Base-by-base conservation (phyloP, 2,329 filamentous ascomycete species). In the Penicillium sp. region DNA sequence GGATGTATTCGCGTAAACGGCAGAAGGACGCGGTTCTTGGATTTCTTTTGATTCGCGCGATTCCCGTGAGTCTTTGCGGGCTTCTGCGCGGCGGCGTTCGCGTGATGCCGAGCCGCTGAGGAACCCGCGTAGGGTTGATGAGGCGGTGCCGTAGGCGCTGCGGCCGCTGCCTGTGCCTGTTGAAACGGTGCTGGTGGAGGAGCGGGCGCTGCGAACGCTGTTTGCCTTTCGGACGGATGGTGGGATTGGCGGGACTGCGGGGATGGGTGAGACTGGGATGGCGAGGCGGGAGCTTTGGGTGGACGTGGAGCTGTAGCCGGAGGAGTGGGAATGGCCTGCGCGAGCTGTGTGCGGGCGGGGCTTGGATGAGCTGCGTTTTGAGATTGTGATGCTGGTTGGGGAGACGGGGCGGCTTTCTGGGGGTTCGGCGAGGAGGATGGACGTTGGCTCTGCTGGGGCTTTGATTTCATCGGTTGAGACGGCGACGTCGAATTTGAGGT, bases 161-260 rank as follows among this genome's bases (percentile, higher is more conserved):
- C 69, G 68, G 6, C 67, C 57, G 52, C 72, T 75, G n/a, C 67
- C 69, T 5, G 67, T 67, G 36, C 67, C 69, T 16, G 71, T 71
- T 7, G 70, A 73, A 8, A 69, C 60, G 16, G 66, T 71, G 53
- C 70, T 74, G 2, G 71, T 40, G 21, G 47, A 71, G 55, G 72
- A 75, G 60, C 67, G 67, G 22, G 65, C 66, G 50, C 72, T 75
- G 49, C 70, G 71, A 39, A 74, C 66, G 48, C 72, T 75, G 52
- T 58, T 67, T 9, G 71, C 52, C 49, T 70, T 70, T 18, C 54
- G 60, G 43, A 67, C 59, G 24, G 61, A 47, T 1, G 63, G 46
- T 1, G 67, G 68, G 5, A 72, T 57, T 3, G 68, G 59, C 7
- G 71, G 68, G n/a, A 73, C 66, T 6, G 70, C 11, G n/a, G 67